Percentiles rank a stretch among this genome's conserved stretches.
Conservation (phyloP, 208 protist species). For the Trypanosomatidae sp. region DNA sequence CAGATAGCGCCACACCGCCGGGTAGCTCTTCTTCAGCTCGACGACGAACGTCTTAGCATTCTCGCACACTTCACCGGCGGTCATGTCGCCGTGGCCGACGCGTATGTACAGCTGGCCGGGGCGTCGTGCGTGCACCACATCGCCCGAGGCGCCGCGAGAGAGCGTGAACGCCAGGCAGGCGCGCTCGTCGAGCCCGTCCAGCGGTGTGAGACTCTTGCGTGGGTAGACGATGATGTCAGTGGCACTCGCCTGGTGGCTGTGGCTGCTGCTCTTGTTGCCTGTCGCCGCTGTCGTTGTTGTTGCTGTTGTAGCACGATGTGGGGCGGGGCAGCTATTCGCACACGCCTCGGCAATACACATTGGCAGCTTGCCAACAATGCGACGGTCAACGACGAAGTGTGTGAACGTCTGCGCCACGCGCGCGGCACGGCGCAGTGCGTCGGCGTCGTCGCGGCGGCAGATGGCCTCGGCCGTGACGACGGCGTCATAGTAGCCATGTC, state of each 20-base stretch:
- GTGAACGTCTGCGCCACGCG: conserved; percentile 65
- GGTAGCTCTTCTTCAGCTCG: conserved; percentile 60
- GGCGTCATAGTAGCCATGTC: conserved; percentile 74
- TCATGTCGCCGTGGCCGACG: conserved; percentile 76
- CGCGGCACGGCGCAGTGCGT: conserved; percentile 31
- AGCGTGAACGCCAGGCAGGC: conserved; percentile 44
- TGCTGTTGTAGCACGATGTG: not conserved
- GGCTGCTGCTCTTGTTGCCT: too few relatives aligned
- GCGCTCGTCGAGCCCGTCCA: conserved; percentile 41
- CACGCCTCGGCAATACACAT: conserved; percentile 17
- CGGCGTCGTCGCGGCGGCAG: conserved; percentile 46
- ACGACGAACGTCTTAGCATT: conserved; percentile 75
- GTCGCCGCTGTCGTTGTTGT: not conserved
- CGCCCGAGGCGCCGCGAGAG: conserved; percentile 34
- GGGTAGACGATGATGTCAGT: too few relatives aligned
- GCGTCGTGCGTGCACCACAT: conserved; percentile 13
- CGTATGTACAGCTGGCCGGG: conserved; percentile 50
- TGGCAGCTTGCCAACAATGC: conserved; percentile 57
- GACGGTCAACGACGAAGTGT: conserved; percentile 65
- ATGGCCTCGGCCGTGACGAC: conserved; percentile 78
- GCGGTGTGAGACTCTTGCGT: too few relatives aligned
- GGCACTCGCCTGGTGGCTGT: too few relatives aligned
- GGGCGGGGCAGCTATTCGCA: not conserved
- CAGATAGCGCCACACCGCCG: conserved; percentile 65
- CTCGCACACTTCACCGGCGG: conserved; percentile 68